A percentile compares a stretch with the other conserved stretches of the same genome.
These are phyloP conservation scores for Fusarium multiceps DNA, from an alignment of 2,329 filamentous ascomycete species.

Conservation along the genomic window DNA sequence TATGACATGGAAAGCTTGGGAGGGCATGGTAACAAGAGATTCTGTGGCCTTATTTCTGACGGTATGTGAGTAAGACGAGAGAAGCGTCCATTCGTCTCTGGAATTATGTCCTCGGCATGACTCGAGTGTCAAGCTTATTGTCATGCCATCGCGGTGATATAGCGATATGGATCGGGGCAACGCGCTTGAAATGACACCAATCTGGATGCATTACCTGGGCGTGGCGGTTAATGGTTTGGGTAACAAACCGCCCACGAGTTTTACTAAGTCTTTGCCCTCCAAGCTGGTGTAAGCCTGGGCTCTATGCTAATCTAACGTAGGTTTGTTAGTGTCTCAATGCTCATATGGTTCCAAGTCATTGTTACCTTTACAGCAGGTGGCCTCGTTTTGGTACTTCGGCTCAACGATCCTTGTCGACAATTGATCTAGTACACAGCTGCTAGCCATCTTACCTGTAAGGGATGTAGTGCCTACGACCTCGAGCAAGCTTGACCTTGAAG, in stretches of 20 bases:
- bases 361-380: neutral
- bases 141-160: neutral
- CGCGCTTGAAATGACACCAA: neutral
- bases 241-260: neutral
- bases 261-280: neutral
- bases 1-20: too few species aligned
- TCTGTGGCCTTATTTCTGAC: neutral
- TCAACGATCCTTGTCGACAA: neutral
- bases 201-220: neutral
- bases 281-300: neutral
- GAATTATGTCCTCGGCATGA: neutral
- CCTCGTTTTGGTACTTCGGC: neutral
- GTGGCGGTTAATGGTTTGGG: neutral
- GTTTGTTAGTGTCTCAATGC: neutral
- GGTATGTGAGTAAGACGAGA: neutral
- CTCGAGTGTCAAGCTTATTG: neutral
- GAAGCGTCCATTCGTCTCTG: neutral
- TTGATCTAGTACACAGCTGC: neutral
- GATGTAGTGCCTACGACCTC: neutral
- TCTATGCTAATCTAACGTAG: neutral
- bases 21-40: neutral
- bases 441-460: neutral
- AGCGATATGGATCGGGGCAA: fast-evolving
- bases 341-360: neutral
- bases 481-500: neutral